Evolutionary conservation across 495 filamentous ascomycete genomes (phyloP), one percentile per base, ranked within the genome.

Genomic region (Hypoxylon cercidicola): DNA sequence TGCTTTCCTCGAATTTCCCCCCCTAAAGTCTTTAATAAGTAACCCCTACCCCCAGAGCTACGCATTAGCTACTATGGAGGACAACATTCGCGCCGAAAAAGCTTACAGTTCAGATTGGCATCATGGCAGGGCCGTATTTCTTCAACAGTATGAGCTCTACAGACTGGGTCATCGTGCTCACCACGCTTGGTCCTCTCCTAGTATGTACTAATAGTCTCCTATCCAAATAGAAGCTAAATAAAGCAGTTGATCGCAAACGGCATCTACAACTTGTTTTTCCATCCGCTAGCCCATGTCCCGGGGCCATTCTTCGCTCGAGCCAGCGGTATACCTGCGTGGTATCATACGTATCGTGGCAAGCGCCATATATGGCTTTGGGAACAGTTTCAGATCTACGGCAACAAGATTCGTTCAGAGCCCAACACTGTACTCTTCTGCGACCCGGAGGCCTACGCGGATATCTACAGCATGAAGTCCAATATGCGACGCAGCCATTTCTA

Each of bases 381-480:
- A 15, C 61, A 65, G 35, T 69, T 66, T 41, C 35, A 74, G 34
- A 57, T 59, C 5, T 74, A 74, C 39, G 73, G 73, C 8, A 44
- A 66, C 21, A 62, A 62, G 23, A 46, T 77, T 45, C 71, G 74
- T 15, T 41, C 54, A n/a, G 66, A 60, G 18, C 73, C 77, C 10
- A 72, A 64, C 45, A 58, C 41, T 0, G 48, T 79, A 9, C 44
- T 76, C 4, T 73, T 79, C 62, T 49, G 62, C 32, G 55, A 56
- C 23, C 61, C 70, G 3, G 25, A 48, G 5, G 75, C 65, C 0
- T 54, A 74, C 23, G 35, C 51, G 4, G 63, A 55, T 3, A 77
- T 75, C 32, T 76, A 77, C 52, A 53, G 64, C 37, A 54, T 25
- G 18, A 75, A 72, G 25, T 54, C 74, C 0, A 78, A 78, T 40